Base-by-base conservation (phyloP, 2,329 filamentous ascomycete species). In the Fusarium coffeatum region DNA sequence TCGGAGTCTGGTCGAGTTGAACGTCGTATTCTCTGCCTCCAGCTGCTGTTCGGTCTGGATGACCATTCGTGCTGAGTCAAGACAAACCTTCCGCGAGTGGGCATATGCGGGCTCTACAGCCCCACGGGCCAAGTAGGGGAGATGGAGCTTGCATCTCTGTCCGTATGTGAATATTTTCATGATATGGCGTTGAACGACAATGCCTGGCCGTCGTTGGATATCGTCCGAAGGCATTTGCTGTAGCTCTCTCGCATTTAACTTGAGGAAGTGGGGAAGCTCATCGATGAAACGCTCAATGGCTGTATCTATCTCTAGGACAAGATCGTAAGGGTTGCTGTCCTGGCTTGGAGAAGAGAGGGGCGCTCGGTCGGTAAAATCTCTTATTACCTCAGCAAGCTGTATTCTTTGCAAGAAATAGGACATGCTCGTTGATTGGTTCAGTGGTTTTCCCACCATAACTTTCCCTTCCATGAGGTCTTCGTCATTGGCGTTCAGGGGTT, bases 401-500 rank as follows among this genome's bases (percentile, higher is more conserved):
- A 80, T 74, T 18, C 81, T 78, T 43, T 81, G 78, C 13, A 83
- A 68, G 28, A 81, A 78, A 51, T 79, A 81, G 3, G 80, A 80
- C 55, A 81, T 74, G 22, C 72, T 73, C 0, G 82, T 83, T 1
- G 76, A 66, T n/a, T 78, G 68, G 13, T 74, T 71, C 2, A 74
- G 54, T 0, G 81, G 78, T 18, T 76, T 74, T 3, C 74, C 75
- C 9, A 80, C 30, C 4, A 74, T 62, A 10, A 78, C 74, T 16
- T 72, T 59, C 3, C 72, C 73, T 6, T 77, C 73, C 10, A 76
- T 64, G 15, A 82, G 72, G 32, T 82, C 80, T 42, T 76, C 74
- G 40, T 83, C 80, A 40, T 82, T 76, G 10, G 80, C 74, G 53
- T 83, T 81, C 3, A 78, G 75, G 6, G 82, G 81, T 45, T 78